These are phyloP conservation scores for Citrus trifoliata DNA, from an alignment of 345 rosid species.

Conservation along the genomic window DNA sequence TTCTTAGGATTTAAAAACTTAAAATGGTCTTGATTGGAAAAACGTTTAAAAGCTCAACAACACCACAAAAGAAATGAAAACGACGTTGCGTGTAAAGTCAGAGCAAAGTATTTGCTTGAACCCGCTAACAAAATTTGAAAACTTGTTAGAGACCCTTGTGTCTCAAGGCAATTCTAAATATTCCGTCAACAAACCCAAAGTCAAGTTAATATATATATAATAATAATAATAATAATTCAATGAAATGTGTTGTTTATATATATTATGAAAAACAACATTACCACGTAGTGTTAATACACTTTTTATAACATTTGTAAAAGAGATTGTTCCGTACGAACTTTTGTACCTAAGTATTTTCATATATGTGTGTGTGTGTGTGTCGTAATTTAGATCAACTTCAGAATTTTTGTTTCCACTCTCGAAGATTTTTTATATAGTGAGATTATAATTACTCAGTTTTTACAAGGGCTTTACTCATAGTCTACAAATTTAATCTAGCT, in stretches of 20 bases:
- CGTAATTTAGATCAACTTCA: no score
- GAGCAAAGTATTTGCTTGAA: not conserved
- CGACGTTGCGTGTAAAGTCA: no score
- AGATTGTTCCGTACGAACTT: no score
- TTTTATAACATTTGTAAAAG: no score
- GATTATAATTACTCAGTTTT: no score
- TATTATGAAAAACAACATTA: no score
- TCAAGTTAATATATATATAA: not conserved
- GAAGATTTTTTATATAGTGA: no score
- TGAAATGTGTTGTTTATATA: not conserved
- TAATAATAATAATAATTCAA: not conserved
- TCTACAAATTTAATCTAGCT: not conserved
- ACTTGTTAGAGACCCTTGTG: not conserved
- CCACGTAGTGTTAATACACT: no score
- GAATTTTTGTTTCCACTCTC: no score
- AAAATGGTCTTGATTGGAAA: not conserved
- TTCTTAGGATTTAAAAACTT: not conserved
- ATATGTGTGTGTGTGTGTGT: no score
- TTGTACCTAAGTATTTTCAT: no score
- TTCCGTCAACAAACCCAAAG: not conserved
- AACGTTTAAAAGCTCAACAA: not conserved
- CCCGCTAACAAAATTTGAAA: not conserved
- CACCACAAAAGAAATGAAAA: not conserved
- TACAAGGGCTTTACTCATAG: no score
- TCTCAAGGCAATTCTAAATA: not conserved